Conservation (phyloP, 352 stramenopile genomes). For the Pythium brachiatum region DNA sequence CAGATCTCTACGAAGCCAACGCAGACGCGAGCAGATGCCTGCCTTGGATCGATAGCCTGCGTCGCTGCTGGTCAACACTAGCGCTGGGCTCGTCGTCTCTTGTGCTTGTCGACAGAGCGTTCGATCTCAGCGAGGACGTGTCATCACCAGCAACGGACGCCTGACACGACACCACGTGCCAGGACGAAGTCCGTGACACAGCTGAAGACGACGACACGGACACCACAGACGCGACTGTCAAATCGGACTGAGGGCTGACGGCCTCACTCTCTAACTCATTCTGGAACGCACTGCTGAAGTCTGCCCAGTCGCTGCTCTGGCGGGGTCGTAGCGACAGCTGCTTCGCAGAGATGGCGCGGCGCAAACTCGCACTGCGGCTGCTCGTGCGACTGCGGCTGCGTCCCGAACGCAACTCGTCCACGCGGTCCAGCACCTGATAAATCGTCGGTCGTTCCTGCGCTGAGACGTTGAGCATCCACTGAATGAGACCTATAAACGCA, state of each 20-base stretch:
- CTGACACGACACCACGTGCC: slow-evolving; percentile 6
- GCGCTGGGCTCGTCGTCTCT: background rate
- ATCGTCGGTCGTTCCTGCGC: slow-evolving; percentile 58
- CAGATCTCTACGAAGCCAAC: slow-evolving; percentile 5
- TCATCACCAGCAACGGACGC: background rate
- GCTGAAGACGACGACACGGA: slow-evolving; percentile 21
- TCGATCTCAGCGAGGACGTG: slow-evolving; percentile 8
- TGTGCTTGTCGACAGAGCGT: background rate
- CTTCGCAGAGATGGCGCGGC: slow-evolving; percentile 1
- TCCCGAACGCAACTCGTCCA: slow-evolving; percentile 14
- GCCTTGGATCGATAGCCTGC: slow-evolving; percentile 25
- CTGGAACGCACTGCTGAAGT: slow-evolving; percentile 32
- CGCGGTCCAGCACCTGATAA: slow-evolving; percentile 31
- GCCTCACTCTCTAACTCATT: background rate
- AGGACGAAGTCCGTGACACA: slow-evolving; percentile 10
- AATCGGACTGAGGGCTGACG: slow-evolving; percentile 13
- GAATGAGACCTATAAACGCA: slow-evolving; percentile 58
- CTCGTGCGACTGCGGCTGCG: background rate
- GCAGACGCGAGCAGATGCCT: slow-evolving; percentile 25
- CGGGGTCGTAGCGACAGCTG: background rate
- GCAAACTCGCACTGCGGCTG: slow-evolving; percentile 10
- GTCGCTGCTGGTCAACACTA: slow-evolving; percentile 10
- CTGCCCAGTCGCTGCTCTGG: slow-evolving; percentile 28
- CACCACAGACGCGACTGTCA: slow-evolving; percentile 16
- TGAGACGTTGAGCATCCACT: slow-evolving; percentile 71